A percentile compares a stretch with the other conserved stretches of the same genome.
phyloP scores from a whole-genome alignment of 1,139 yeast genomes.

The Diutina neorugosa region DNA sequence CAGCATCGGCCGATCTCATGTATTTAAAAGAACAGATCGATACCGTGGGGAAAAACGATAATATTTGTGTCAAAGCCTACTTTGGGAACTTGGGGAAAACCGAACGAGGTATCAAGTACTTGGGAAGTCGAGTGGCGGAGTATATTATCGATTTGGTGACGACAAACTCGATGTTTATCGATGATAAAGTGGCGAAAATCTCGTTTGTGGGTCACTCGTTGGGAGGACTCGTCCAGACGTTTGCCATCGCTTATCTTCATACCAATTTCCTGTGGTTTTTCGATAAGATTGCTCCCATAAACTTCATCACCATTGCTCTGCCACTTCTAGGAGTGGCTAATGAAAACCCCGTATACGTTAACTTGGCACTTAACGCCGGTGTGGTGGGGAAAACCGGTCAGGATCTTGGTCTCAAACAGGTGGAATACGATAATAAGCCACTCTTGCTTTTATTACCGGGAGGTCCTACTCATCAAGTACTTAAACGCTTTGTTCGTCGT shows the following conservation, averaged over 20 bases:
- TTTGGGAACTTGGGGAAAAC: constrained; percentile 82
- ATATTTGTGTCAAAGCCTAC: constrained; percentile 66
- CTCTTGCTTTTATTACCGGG: constrained; percentile 63
- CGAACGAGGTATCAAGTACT: constrained; percentile 77
- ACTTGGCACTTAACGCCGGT: constrained; percentile 76
- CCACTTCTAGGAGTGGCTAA: constrained; percentile 78
- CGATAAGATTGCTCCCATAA: constrained; percentile 52
- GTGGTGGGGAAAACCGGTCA: constrained; percentile 90
- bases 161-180: constrained; percentile 17
- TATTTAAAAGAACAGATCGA: constrained; percentile 79
- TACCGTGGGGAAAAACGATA: constrained; percentile 19
- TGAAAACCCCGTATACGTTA: constrained; percentile 83
- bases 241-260: constrained; percentile 75
- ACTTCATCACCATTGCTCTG: constrained; percentile 75
- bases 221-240: constrained; percentile 86
- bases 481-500: constrained; percentile 53
- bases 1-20: constrained; percentile 78
- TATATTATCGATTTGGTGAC: constrained; percentile 50
- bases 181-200: constrained; percentile 36
- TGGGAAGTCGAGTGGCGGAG: constrained; percentile 77
- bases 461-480: constrained; percentile 63
- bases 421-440: constrained; percentile 39
- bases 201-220: constrained; percentile 89
- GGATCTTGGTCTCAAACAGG: constrained; percentile 56
- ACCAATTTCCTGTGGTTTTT: constrained; percentile 67